These are phyloP conservation scores for Salix dunnii DNA, from an alignment of 345 rosid species.

Conservation along the genomic window DNA sequence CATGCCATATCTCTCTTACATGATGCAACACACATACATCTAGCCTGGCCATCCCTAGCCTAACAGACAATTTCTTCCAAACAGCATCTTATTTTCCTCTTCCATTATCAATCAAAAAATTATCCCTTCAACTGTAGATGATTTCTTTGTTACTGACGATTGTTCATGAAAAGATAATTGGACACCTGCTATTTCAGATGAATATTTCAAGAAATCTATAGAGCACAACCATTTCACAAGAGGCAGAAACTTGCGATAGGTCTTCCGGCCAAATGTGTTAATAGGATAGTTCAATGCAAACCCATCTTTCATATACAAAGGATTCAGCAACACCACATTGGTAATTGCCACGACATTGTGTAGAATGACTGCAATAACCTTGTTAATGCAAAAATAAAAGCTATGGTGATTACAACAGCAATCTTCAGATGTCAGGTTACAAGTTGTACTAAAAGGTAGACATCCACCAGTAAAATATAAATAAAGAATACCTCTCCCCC, in stretches of 20 bases:
- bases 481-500: constrained; percentile 79
- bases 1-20: neutral
- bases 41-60: neutral
- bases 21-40: neutral
- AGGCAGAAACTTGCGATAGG: neutral
- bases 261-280: neutral
- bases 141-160: too few relatives aligned
- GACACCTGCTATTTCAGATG: too few relatives aligned
- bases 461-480: neutral
- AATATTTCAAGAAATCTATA: neutral
- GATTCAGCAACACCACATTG: neutral
- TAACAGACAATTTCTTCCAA: neutral
- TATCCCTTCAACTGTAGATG: neutral
- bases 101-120: neutral
- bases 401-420: neutral
- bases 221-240: neutral
- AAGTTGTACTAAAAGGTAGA: neutral
- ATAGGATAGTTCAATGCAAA: too few relatives aligned
- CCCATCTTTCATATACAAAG: too few relatives aligned
- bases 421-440: neutral
- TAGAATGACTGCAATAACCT: neutral
- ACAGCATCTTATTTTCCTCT: neutral
- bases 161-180: too few relatives aligned
- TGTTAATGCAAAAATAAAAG: neutral
- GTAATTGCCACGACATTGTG: neutral